A percentile compares a stretch with the other conserved stretches of the same genome.
These are phyloP conservation scores for Ganoderma boninense DNA, from an alignment of 1,284 basidiomycete species.

Conservation along the genomic window DNA sequence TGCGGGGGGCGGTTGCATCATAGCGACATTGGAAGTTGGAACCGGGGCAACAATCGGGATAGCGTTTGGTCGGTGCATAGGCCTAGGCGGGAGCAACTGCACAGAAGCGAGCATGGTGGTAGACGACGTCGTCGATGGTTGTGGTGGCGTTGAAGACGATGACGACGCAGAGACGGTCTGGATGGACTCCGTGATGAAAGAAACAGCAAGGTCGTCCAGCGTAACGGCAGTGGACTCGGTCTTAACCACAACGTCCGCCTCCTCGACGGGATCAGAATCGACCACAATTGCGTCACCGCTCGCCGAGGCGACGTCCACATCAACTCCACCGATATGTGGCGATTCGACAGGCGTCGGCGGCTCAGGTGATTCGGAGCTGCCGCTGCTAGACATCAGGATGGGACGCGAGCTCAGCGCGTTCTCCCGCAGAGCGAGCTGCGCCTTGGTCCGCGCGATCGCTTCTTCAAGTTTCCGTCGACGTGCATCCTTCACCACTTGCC, in stretches of 20 bases:
- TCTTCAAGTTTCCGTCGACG: conserved; percentile 13
- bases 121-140: not conserved
- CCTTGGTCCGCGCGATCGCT: conserved; percentile 19
- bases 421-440: conserved; percentile 11
- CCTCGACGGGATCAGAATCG: not conserved
- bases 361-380: conserved; percentile 27
- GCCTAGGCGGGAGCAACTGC: not conserved
- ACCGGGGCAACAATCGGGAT: not conserved
- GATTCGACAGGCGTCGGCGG: conserved; percentile 22
- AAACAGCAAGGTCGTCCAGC: conserved; percentile 59
- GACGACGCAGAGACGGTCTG: conserved; percentile 41
- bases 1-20: not conserved
- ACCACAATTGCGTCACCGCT: not conserved
- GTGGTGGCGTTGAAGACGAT: conserved; percentile 5
- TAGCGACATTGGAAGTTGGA: not conserved
- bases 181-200: conserved; percentile 64
- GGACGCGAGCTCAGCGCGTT: conserved; percentile 9
- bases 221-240: conserved; percentile 15
- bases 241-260: conserved; percentile 13
- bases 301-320: conserved; percentile 2
- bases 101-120: conserved; percentile 6
- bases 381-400: conserved; percentile 17
- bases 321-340: not conserved
- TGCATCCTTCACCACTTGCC: not conserved
- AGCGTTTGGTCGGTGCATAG: not conserved